phyloP scores from a whole-genome alignment of 495 filamentous ascomycete genomes.

The Evansstolkia leycettana region DNA sequence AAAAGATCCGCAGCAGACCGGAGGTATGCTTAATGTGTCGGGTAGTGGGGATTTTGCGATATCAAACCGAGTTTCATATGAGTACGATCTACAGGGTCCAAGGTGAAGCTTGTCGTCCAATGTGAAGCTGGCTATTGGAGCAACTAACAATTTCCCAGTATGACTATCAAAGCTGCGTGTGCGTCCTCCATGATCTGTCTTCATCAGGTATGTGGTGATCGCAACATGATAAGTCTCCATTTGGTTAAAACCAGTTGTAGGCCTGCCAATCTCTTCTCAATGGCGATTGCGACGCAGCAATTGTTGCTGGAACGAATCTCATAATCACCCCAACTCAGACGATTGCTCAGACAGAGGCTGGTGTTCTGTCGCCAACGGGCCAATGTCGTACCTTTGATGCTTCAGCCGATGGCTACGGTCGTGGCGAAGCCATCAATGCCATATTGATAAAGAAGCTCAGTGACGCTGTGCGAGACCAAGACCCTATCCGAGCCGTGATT shows the following conservation, averaged over 20 bases:
- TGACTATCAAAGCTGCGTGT: slow-evolving; percentile 24
- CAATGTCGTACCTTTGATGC: slow-evolving; percentile 39
- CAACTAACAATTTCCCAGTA: slow-evolving; percentile 10
- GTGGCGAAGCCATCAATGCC: slow-evolving; percentile 35
- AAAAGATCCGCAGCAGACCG: slow-evolving; percentile 9
- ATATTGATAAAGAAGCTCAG: slow-evolving; percentile 14
- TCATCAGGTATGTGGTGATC: no score
- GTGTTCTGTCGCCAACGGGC: slow-evolving; percentile 13
- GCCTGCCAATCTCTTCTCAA: slow-evolving; percentile 20
- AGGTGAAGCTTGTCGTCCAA: slow-evolving; percentile 7
- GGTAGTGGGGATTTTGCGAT: slow-evolving; percentile 18
- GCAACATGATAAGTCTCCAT: no score
- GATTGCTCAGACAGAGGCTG: slow-evolving; percentile 13
- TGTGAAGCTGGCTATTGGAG: no score
- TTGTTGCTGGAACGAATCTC: slow-evolving; percentile 31
- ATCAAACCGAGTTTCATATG: slow-evolving; percentile 21
- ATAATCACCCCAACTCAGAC: slow-evolving; percentile 24
- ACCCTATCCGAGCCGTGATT: slow-evolving; percentile 24
- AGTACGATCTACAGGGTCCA: slow-evolving; percentile 18
- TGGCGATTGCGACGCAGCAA: slow-evolving; percentile 26
- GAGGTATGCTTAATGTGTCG: slow-evolving; percentile 6
- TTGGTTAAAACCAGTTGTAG: no score
- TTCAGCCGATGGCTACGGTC: slow-evolving; percentile 47
- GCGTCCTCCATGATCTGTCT: slow-evolving; percentile 21
- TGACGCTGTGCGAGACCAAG: slow-evolving; percentile 13